A percentile compares a stretch with the other conserved stretches of the same genome.
Conservation (phyloP, 495 filamentous ascomycete genomes). For the Pseudoneurospora amorphoporcata region DNA sequence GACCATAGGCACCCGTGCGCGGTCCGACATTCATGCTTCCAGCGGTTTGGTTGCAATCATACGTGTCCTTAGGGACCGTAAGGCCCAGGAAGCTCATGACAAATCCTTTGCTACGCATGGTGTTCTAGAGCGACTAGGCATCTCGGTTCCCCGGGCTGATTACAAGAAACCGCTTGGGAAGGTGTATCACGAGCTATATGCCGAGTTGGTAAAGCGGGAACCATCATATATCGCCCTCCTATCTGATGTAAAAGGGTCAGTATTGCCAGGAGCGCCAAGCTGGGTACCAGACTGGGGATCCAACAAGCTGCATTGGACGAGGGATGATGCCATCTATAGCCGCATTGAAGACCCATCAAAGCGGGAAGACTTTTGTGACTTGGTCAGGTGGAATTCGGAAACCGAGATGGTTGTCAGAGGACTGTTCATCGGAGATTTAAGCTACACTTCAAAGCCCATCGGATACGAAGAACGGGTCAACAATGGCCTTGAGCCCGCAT, state of each 20-base stretch:
- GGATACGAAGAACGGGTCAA: neutral
- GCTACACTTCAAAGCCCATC: neutral
- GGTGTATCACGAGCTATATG: neutral
- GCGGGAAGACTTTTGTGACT: neutral
- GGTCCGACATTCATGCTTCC: neutral
- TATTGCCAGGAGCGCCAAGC: neutral
- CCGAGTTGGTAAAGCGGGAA: neutral
- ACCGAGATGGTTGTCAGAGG: neutral
- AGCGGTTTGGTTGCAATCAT: neutral
- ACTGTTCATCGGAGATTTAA: neutral
- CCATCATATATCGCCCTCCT: neutral
- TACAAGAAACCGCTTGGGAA: neutral
- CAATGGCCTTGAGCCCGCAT: neutral
- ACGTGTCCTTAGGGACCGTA: neutral
- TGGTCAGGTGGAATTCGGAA: neutral
- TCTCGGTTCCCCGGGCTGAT: neutral
- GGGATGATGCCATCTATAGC: neutral
- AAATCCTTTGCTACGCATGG: neutral
- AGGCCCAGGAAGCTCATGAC: neutral
- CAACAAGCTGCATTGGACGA: neutral
- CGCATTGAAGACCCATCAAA: neutral
- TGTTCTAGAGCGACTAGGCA: neutral
- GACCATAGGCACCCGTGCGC: neutral
- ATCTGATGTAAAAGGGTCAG: neutral
- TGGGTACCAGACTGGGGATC: neutral